Base-by-base conservation (phyloP, 805 yeast species). In the Kodamaea neixiangensis region DNA sequence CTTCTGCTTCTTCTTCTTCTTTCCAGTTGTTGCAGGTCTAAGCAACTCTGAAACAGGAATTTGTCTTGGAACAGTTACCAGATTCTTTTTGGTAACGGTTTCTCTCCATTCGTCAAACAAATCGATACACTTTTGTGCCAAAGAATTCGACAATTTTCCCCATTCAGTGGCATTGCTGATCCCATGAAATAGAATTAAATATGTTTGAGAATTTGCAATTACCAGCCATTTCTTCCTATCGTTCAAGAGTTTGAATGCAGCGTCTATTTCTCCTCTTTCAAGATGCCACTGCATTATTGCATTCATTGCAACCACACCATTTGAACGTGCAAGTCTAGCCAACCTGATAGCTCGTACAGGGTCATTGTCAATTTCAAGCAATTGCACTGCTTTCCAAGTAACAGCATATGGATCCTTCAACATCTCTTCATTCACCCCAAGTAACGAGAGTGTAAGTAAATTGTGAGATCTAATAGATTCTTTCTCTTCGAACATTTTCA, bases 181-280 rank as follows among this genome's bases (percentile, higher is more conserved):
- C 1, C 77, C 77, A 46, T 65, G 62, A 51, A 70, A 73, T 15
- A 71, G 58, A 7, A 68, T 67, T 4, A 70, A 62, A 46, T 63
- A 68, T 6, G 74, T 70, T 22, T 69, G 69, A n/a, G 80, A 78
- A 56, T 84, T 80, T 4, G 76, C 68, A 1, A 78, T 76, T 10
- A 83, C 74, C 0, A 78, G 79, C 83, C 88, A 79, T 61, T 84
- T 86, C 57, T 82, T 83, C 46, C 89, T 70, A 67, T 79, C 76
- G 46, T 76, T 74, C 52, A 76, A 75, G 15, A 80, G 56, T 38
- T 79, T 79, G 20, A 85, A 49, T 0, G 87, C 86, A 6, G 71
- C 73, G 42, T 76, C 74, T 0, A 76, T 62, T 18, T 76, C 74
- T 2, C 77, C 73, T 7, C 69, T 58, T 6, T 63, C 63, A 3